Percentiles rank a stretch among this genome's conserved stretches.
Conservation (phyloP, 305 asterid species). For the Fraxinus sp. region DNA sequence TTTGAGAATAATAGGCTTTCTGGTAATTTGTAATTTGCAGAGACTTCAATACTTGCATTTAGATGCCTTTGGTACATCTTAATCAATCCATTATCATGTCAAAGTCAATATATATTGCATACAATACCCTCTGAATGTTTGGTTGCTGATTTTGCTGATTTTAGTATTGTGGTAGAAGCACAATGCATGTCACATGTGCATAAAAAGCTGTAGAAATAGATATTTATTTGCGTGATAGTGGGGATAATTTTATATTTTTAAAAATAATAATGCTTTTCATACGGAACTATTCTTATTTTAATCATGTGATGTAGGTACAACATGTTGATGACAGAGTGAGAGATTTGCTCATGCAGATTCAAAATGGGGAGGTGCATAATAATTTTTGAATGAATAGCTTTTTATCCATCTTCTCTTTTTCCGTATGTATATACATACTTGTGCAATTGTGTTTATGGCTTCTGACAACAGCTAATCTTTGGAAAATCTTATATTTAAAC, state of each 20-base stretch:
- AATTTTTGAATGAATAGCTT: conserved; percentile 18
- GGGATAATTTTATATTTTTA: not conserved
- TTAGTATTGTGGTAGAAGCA: not conserved
- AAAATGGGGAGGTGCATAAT: conserved; percentile 64
- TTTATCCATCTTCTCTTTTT: conserved; percentile 6
- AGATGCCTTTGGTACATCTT: not conserved
- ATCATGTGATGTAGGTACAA: conserved; percentile 50
- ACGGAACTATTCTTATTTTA: conserved; percentile 11
- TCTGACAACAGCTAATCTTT: not conserved
- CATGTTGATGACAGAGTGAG: conserved; percentile 72
- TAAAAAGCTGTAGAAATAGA: conserved; percentile 1
- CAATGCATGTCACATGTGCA: not conserved
- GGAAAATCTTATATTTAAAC: not conserved
- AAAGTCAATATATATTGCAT: too few relatives aligned
- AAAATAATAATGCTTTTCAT: not conserved
- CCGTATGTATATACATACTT: not conserved
- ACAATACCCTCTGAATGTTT: not conserved
- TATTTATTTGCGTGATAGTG: not conserved
- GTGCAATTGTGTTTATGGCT: not conserved
- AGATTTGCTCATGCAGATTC: conserved; percentile 56
- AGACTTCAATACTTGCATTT: not conserved
- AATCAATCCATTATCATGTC: not conserved
- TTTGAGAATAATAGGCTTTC: not conserved
- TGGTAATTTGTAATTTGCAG: not conserved
- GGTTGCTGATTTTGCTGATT: conserved; percentile 7